phyloP scores from a whole-genome alignment of 2,329 filamentous ascomycete species.

The Fusarium sp. region DNA sequence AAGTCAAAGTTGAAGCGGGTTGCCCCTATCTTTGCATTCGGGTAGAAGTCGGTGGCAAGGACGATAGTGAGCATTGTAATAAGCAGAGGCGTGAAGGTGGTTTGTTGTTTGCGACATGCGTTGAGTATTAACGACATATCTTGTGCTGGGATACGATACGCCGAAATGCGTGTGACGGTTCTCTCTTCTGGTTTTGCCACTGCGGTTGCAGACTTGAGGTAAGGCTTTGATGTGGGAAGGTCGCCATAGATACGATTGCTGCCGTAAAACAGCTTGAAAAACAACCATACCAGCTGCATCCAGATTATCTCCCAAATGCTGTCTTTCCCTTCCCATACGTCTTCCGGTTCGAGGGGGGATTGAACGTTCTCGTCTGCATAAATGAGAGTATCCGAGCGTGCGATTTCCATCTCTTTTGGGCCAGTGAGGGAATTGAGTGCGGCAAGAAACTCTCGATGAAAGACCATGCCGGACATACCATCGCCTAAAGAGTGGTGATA shows the following conservation, averaged over 20 bases:
- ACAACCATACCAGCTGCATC: not conserved
- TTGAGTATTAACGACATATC: constrained; percentile 19
- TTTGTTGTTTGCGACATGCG: constrained; percentile 37
- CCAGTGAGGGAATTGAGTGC: constrained; percentile 3
- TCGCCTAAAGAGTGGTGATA: constrained; percentile 39
- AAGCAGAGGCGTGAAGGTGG: constrained; percentile 46
- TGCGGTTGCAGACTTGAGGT: not conserved
- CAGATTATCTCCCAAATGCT: not conserved
- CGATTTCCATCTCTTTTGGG: fast-evolving
- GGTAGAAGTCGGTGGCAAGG: constrained; percentile 42
- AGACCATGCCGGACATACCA: constrained; percentile 24
- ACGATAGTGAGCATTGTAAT: constrained; percentile 25
- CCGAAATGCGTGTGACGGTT: constrained; percentile 18
- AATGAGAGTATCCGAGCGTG: not conserved
- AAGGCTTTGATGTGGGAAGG: not conserved
- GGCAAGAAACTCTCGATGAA: constrained; percentile 31
- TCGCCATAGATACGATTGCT: constrained; percentile 1
- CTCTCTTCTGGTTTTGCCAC: constrained; percentile 9
- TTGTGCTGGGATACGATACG: constrained; percentile 23
- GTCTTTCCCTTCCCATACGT: not conserved
- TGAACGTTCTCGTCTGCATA: not conserved
- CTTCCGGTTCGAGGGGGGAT: not conserved
- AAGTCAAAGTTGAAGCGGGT: constrained; percentile 29
- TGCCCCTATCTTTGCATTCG: constrained; percentile 37
- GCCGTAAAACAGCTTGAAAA: not conserved